Conservation (phyloP, 441 rosid genomes). For the Corymbia calophylla region DNA sequence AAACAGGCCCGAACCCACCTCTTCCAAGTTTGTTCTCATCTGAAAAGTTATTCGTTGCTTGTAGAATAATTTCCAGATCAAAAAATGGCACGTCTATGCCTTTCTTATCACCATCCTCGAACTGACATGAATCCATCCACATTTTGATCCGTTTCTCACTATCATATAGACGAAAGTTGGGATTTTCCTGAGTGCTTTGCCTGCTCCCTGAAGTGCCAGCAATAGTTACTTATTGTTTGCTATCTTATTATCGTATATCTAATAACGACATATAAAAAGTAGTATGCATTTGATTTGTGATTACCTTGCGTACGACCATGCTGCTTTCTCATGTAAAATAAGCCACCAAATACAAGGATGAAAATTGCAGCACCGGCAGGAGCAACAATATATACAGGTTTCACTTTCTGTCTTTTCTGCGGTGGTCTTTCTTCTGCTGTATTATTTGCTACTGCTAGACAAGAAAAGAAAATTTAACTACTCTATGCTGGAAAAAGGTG, state of each 20-base stretch:
- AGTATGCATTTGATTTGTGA: background rate
- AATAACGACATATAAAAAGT: background rate
- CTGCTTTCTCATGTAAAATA: background rate
- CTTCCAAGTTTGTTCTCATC: constrained; percentile 43
- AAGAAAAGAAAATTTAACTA: too few relatives aligned
- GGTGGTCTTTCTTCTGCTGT: background rate
- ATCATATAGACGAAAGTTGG: constrained; percentile 23
- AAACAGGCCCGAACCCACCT: constrained; percentile 65
- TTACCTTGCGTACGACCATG: background rate
- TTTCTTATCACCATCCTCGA: constrained; percentile 33
- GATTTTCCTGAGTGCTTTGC: constrained; percentile 12
- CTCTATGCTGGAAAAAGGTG: background rate
- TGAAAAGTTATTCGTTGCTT: constrained; percentile 46
- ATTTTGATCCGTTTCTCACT: constrained; percentile 38
- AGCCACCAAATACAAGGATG: background rate
- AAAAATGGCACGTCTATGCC: constrained; percentile 43
- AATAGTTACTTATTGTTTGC: background rate
- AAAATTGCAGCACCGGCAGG: background rate
- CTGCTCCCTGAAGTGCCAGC: constrained; percentile 18
- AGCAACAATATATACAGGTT: background rate
- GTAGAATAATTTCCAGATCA: constrained; percentile 36
- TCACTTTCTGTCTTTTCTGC: background rate
- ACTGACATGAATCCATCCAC: constrained; percentile 30
- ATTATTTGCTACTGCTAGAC: too few relatives aligned
- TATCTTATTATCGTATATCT: background rate